A percentile compares a stretch with the other conserved stretches of the same genome.
Conservation (phyloP, 2,329 filamentous ascomycete genomes). For the Endoconidiophora polonica region DNA sequence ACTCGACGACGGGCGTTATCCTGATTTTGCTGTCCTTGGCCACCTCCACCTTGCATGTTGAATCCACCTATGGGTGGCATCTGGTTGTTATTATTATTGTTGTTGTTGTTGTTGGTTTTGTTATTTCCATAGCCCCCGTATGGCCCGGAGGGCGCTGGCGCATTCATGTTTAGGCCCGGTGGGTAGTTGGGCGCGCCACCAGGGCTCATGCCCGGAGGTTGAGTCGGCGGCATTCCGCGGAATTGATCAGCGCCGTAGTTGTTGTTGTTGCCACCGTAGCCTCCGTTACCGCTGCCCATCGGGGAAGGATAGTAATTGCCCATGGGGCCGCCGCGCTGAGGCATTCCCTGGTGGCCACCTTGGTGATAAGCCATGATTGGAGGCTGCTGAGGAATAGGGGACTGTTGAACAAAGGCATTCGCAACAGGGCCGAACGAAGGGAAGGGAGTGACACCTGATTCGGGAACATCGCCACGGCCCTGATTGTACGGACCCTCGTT, state of each 20-base stretch:
- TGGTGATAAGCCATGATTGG: constrained; percentile 30
- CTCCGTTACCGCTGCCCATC: constrained; percentile 20
- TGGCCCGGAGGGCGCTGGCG: constrained; percentile 12
- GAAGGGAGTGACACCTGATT: constrained; percentile 28
- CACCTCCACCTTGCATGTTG: constrained; percentile 26
- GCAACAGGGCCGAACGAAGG: constrained; percentile 33
- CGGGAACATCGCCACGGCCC: constrained; percentile 32
- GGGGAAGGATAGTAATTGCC: constrained; percentile 40
- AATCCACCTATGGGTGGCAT: constrained; percentile 29
- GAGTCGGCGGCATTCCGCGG: constrained; percentile 40
- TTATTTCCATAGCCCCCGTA: constrained; percentile 20
- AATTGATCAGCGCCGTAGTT: constrained; percentile 31
- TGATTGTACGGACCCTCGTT: constrained; percentile 35
- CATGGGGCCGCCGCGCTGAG: constrained; percentile 37
- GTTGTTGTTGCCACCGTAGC: constrained; percentile 27
- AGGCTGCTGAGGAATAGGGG: constrained; percentile 26
- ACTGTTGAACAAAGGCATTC: constrained; percentile 33
- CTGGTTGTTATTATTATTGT: constrained; percentile 21
- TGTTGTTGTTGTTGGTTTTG: constrained; percentile 25
- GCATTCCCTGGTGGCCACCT: constrained; percentile 40
- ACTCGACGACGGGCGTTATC: not conserved
- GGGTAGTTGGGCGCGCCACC: constrained; percentile 32
- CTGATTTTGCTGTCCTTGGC: not conserved
- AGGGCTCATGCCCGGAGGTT: constrained; percentile 25
- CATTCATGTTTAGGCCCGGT: constrained; percentile 30